These are phyloP conservation scores for Conringia planisiliqua DNA, from an alignment of 345 rosid species.

Conservation along the genomic window DNA sequence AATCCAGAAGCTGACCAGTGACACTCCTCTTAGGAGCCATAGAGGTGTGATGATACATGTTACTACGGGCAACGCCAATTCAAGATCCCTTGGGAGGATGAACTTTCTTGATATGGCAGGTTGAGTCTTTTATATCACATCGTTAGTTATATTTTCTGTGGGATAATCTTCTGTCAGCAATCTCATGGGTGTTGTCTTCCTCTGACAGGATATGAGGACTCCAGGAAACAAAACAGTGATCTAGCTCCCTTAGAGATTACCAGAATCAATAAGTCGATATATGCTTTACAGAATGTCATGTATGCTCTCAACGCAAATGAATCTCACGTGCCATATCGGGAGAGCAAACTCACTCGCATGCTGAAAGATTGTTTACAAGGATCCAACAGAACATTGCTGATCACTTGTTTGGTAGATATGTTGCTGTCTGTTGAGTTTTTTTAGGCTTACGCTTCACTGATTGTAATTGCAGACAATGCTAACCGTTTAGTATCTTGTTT, in stretches of 20 bases:
- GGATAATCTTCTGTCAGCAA: background rate
- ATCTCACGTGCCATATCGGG: slow-evolving; percentile 68
- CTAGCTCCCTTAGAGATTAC: slow-evolving; percentile 41
- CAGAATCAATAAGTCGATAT: slow-evolving; percentile 56
- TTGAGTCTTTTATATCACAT: slow-evolving; percentile 8
- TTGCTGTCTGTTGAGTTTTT: background rate
- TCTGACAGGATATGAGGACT: slow-evolving; percentile 62
- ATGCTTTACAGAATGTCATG: slow-evolving; percentile 69
- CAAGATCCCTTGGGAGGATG: slow-evolving; percentile 48
- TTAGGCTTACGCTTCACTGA: background rate
- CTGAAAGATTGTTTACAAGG: slow-evolving; percentile 67
- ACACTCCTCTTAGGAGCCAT: slow-evolving; percentile 42
- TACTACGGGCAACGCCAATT: slow-evolving; percentile 4
- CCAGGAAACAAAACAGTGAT: slow-evolving; percentile 43
- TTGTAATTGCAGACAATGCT: slow-evolving; percentile 1
- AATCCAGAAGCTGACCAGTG: slow-evolving; percentile 33
- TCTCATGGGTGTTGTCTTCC: background rate
- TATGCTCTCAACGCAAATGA: slow-evolving; percentile 61
- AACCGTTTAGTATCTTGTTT: slow-evolving; percentile 11
- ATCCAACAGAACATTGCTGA: slow-evolving; percentile 41
- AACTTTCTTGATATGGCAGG: slow-evolving; percentile 80
- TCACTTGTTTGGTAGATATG: slow-evolving; percentile 66
- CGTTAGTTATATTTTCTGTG: background rate
- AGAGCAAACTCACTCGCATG: slow-evolving; percentile 71
- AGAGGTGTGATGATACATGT: slow-evolving; percentile 59